phyloP scores from a whole-genome alignment of 371 early-diverging fungal species.

The Batkoa obscura region DNA sequence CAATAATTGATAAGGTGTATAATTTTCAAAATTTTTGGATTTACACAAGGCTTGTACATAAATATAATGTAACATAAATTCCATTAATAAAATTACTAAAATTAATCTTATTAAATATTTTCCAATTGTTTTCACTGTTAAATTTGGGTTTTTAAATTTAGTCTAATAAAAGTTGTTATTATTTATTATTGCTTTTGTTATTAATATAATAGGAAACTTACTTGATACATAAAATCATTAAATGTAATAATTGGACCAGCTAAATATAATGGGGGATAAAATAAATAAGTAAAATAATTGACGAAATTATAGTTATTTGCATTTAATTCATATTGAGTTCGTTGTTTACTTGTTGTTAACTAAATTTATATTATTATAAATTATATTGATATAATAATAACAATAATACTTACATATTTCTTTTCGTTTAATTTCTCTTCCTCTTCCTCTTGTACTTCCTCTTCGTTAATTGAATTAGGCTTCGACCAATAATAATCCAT shows the following conservation, averaged over 20 bases:
- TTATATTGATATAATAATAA: neutral
- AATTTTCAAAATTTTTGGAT: constrained; percentile 51
- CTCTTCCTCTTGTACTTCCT: neutral
- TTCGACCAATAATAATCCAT: constrained; percentile 73
- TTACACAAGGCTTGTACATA: constrained; percentile 76
- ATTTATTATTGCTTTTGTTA: neutral
- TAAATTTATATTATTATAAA: neutral
- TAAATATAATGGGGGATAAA: constrained; percentile 79
- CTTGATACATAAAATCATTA: constrained; percentile 77
- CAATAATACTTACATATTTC: constrained; percentile 3
- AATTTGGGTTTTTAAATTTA: constrained; percentile 20
- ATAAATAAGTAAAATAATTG: constrained; percentile 55
- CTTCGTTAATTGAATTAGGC: constrained; percentile 6
- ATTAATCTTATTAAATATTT: constrained; percentile 28
- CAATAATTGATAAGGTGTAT: constrained; percentile 49
- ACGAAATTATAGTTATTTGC: constrained; percentile 34
- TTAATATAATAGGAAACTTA: constrained; percentile 10
- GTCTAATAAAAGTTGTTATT: constrained; percentile 13
- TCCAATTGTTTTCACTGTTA: constrained; percentile 16
- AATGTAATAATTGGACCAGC: constrained; percentile 92
- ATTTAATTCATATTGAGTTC: constrained; percentile 37
- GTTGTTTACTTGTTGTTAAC: constrained; percentile 19
- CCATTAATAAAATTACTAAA: constrained; percentile 45
- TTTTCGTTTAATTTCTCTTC: constrained; percentile 6
- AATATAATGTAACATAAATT: constrained; percentile 53